These are phyloP conservation scores for Albifimbria verrucaria DNA, from an alignment of 2,329 filamentous ascomycete species.

Conservation along the genomic window DNA sequence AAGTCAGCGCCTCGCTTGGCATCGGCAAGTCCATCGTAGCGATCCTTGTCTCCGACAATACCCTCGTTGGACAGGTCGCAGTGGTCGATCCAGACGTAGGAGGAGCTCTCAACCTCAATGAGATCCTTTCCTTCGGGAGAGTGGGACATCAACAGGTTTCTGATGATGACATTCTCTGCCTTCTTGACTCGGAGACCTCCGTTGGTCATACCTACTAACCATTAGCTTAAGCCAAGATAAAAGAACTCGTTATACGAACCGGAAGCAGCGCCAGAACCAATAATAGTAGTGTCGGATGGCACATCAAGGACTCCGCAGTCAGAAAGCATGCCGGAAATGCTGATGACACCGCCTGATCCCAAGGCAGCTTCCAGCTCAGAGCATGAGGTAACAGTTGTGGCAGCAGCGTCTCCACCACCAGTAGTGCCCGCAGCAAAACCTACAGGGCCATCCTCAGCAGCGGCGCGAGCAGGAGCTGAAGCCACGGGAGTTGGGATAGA, in stretches of 20 bases:
- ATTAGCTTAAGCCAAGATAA: background rate
- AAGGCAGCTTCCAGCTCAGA: conserved; percentile 35
- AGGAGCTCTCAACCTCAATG: conserved; percentile 42
- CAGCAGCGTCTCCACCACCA: conserved; percentile 41
- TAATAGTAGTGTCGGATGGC: conserved; percentile 46
- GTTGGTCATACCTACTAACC: conserved; percentile 29
- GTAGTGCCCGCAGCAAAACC: conserved; percentile 28
- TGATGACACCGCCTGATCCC: conserved; percentile 37
- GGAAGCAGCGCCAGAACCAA: conserved; percentile 44
- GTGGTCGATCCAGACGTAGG: conserved; percentile 46
- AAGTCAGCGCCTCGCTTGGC: conserved; percentile 38
- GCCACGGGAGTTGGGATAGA: background rate
- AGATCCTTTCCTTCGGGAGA: conserved; percentile 46
- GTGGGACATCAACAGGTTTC: conserved; percentile 49
- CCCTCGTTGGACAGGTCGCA: conserved; percentile 33
- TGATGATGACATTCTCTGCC: conserved; percentile 51
- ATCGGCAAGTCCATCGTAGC: conserved; percentile 39
- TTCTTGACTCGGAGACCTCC: conserved; percentile 45
- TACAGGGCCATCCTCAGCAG: background rate
- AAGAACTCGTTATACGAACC: conserved; percentile 17
- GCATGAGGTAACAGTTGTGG: conserved; percentile 42
- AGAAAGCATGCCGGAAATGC: conserved; percentile 41
- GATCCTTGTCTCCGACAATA: conserved; percentile 34
- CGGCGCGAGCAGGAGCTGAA: background rate
- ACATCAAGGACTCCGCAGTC: conserved; percentile 41